Conservation (phyloP, 1,284 basidiomycete genomes). For the Boletus chippewaensis region DNA sequence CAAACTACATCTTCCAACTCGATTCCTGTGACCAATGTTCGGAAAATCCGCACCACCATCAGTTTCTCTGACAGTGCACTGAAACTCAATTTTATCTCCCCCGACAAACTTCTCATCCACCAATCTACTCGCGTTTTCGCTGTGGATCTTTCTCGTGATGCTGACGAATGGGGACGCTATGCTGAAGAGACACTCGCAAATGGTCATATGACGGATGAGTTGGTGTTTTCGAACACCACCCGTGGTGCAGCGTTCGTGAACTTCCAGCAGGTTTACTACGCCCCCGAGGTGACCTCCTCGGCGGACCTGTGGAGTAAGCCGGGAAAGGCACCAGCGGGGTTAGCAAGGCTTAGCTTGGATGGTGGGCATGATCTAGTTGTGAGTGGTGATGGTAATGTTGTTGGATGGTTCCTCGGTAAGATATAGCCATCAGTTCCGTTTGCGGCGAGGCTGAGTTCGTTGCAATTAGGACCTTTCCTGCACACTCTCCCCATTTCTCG, state of each 20-base stretch:
- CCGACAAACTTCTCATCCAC: constrained; percentile 49
- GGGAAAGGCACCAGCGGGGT: constrained; percentile 51
- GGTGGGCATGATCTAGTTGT: constrained; percentile 64
- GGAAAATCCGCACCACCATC: constrained; percentile 43
- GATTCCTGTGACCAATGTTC: constrained; percentile 36
- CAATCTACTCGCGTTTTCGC: constrained; percentile 46
- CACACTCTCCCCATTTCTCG: constrained; percentile 54
- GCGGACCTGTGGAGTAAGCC: constrained; percentile 62
- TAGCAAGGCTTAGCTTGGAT: constrained; percentile 58
- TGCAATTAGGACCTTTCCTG: constrained; percentile 50
- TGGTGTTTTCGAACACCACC: constrained; percentile 38
- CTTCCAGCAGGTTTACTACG: constrained; percentile 57
- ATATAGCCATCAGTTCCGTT: neutral
- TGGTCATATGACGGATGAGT: constrained; percentile 51
- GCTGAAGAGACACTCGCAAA: constrained; percentile 43
- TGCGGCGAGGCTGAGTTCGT: constrained; percentile 1
- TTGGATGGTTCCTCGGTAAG: constrained; percentile 69
- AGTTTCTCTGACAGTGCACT: constrained; percentile 32
- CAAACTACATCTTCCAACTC: constrained; percentile 18
- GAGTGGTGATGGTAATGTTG: constrained; percentile 51
- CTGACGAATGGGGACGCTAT: constrained; percentile 45
- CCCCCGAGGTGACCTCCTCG: constrained; percentile 35
- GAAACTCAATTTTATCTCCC: constrained; percentile 48
- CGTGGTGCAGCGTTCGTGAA: constrained; percentile 55
- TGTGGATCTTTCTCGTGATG: constrained; percentile 46